Percentiles rank a stretch among this genome's conserved stretches.
Conservation (phyloP, 2,329 filamentous ascomycete genomes). For the Alternaria ethzedia region DNA sequence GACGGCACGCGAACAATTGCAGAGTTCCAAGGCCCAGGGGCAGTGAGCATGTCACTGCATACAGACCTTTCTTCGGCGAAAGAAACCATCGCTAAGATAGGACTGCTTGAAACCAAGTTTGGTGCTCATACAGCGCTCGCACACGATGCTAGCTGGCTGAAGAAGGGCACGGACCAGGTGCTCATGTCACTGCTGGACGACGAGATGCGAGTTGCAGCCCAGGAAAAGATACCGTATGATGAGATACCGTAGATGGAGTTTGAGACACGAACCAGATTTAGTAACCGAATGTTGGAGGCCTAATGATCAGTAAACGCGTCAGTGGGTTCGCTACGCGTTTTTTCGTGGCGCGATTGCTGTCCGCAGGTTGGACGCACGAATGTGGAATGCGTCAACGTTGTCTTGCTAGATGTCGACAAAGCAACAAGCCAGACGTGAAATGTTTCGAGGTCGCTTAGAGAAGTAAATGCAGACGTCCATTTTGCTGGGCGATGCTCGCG, state of each 20-base stretch:
- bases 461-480: background rate
- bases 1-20: constrained; percentile 37
- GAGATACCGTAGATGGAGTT: constrained; percentile 2
- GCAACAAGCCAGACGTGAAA: background rate
- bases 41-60: constrained; percentile 35
- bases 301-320: background rate
- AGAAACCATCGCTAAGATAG: constrained; percentile 35
- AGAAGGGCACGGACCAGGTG: constrained; percentile 29
- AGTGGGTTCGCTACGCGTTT: too few relatives aligned
- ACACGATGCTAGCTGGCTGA: constrained; percentile 41
- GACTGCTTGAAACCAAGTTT: constrained; percentile 28
- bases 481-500: background rate
- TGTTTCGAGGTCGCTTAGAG: background rate
- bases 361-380: too few relatives aligned
- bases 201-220: constrained; percentile 30
- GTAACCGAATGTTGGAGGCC: background rate
- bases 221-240: constrained; percentile 26
- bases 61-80: constrained; percentile 32
- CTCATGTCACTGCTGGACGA: constrained; percentile 39
- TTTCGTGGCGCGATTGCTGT: too few relatives aligned
- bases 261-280: background rate
- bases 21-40: constrained; percentile 30
- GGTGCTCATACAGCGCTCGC: constrained; percentile 39
- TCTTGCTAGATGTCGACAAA: background rate
- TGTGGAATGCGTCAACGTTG: too few relatives aligned